These are phyloP conservation scores for Leccinum boreale DNA, from an alignment of 768 basidiomycete genomes.

Conservation along the genomic window DNA sequence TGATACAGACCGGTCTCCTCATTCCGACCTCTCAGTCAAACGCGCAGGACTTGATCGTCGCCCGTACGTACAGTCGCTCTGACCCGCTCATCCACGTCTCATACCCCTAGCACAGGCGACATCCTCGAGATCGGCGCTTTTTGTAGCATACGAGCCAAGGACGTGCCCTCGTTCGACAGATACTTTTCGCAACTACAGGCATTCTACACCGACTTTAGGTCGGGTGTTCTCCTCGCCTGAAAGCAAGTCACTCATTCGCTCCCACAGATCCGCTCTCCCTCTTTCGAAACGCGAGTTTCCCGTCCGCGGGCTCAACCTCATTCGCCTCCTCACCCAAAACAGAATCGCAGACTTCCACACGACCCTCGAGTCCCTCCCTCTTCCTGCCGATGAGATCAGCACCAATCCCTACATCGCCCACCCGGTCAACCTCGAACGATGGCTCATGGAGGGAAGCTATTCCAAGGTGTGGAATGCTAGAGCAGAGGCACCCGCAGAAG, in stretches of 20 bases:
- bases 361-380: slow-evolving; percentile 83
- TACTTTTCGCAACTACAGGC: slow-evolving; percentile 90
- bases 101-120: slow-evolving; percentile 61
- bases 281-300: slow-evolving; percentile 85
- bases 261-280: slow-evolving; percentile 64
- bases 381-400: slow-evolving; percentile 62
- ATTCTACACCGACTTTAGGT: slow-evolving; percentile 88
- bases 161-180: slow-evolving; percentile 91
- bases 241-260: background rate
- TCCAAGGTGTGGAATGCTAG: slow-evolving; percentile 97
- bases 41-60: slow-evolving; percentile 63
- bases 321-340: slow-evolving; percentile 91
- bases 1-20: slow-evolving; percentile 75
- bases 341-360: slow-evolving; percentile 98
- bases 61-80: slow-evolving; percentile 50
- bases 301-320: slow-evolving; percentile 90
- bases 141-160: slow-evolving; percentile 85
- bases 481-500: slow-evolving; percentile 87
- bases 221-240: background rate
- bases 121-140: slow-evolving; percentile 95
- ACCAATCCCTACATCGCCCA: slow-evolving; percentile 76
- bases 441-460: slow-evolving; percentile 99
- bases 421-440: slow-evolving; percentile 89
- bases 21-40: slow-evolving; percentile 66
- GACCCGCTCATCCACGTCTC: background rate